These are phyloP conservation scores for Amoeboaphelidium occidentale DNA, from an alignment of 371 early-diverging fungal genomes.

Conservation along the genomic window DNA sequence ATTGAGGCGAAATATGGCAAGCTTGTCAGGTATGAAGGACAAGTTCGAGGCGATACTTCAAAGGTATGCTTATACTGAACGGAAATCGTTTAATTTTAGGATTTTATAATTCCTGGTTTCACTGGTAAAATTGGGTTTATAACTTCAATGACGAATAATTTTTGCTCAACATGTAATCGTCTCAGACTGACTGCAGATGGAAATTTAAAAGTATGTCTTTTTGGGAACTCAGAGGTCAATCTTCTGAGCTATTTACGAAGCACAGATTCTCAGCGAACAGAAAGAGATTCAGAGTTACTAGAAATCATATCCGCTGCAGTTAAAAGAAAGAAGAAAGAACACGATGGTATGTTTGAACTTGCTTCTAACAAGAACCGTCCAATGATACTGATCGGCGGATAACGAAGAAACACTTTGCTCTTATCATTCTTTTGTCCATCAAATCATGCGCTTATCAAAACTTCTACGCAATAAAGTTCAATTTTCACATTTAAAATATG, in stretches of 20 bases:
- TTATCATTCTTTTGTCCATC: not conserved
- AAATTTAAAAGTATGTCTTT: constrained; percentile 71
- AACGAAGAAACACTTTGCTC: too few species aligned
- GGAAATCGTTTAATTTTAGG: constrained; percentile 7
- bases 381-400: constrained; percentile 85
- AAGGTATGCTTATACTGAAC: constrained; percentile 24
- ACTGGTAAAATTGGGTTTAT: constrained; percentile 74
- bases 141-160: constrained; percentile 83
- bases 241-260: constrained; percentile 51
- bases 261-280: constrained; percentile 18
- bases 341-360: constrained; percentile 64
- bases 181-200: constrained; percentile 82
- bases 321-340: constrained; percentile 59
- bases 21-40: constrained; percentile 29
- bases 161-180: constrained; percentile 76
- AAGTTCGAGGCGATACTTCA: constrained; percentile 61
- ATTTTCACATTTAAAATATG: too few species aligned
- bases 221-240: constrained; percentile 66
- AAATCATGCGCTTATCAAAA: not conserved
- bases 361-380: constrained; percentile 57
- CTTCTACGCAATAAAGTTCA: too few species aligned
- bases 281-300: not conserved
- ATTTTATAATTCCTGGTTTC: constrained; percentile 36
- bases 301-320: constrained; percentile 13
- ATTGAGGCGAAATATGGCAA: constrained; percentile 28